Conservation (phyloP, 176 grass and related monocot species). For the Raddia distichophylla region DNA sequence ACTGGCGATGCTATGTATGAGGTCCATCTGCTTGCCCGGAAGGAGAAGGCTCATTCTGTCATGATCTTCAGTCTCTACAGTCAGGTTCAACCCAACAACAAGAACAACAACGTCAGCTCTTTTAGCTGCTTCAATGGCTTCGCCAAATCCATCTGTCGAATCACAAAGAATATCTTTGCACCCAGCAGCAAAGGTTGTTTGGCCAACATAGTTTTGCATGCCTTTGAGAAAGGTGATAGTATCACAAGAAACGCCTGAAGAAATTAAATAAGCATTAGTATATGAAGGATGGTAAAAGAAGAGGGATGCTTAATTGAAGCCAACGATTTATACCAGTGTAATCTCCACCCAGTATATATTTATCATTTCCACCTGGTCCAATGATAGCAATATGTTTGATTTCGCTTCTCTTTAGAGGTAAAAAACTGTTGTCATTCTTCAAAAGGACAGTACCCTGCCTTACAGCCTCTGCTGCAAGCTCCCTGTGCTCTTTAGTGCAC, state of each 20-base stretch:
- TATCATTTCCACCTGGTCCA: slow-evolving; percentile 68
- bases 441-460: slow-evolving; percentile 84
- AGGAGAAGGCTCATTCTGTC: slow-evolving; percentile 83
- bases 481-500: slow-evolving; percentile 69
- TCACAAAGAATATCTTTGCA: slow-evolving; percentile 65
- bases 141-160: slow-evolving; percentile 54
- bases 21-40: slow-evolving; percentile 84
- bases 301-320: slow-evolving; percentile 3
- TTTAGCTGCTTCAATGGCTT: slow-evolving; percentile 61
- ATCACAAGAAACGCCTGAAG: slow-evolving; percentile 70
- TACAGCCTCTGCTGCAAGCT: slow-evolving; percentile 79
- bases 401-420: slow-evolving; percentile 67
- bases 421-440: slow-evolving; percentile 76
- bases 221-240: slow-evolving; percentile 66
- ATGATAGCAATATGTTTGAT: slow-evolving; percentile 63
- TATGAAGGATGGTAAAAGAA: slow-evolving; percentile 6
- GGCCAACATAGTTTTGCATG: slow-evolving; percentile 57
- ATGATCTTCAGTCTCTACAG: slow-evolving; percentile 80
- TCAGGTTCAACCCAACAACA: slow-evolving; percentile 83
- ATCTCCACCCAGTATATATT: slow-evolving; percentile 67
- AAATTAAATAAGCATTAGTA: slow-evolving; percentile 32
- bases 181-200: slow-evolving; percentile 60
- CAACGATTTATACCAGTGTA: slow-evolving; percentile 66
- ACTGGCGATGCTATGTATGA: slow-evolving; percentile 50
- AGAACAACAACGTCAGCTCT: slow-evolving; percentile 63